These are phyloP conservation scores for Platanus orientalis DNA, from an alignment of 164 flowering plant species.

Conservation along the genomic window DNA sequence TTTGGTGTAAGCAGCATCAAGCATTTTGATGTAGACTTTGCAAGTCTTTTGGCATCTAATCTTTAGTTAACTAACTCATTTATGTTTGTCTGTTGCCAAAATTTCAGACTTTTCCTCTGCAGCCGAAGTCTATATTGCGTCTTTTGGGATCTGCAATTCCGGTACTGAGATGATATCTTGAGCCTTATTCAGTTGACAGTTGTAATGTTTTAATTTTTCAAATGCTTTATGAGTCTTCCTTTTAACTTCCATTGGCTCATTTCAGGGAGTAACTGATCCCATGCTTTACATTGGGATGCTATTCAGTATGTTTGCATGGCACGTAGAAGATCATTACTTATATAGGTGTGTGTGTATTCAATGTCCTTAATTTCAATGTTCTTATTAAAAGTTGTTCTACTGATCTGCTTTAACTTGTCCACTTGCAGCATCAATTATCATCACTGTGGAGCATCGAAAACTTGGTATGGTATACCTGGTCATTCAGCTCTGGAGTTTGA, in stretches of 20 bases:
- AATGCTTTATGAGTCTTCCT: not conserved
- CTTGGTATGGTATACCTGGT: conserved; percentile 99
- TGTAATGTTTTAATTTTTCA: not conserved
- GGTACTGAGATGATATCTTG: conserved; percentile 40
- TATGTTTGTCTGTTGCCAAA: conserved; percentile 10
- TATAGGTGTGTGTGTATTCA: conserved; percentile 54
- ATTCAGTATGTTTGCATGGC: conserved; percentile 99
- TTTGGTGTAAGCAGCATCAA: too few relatives aligned
- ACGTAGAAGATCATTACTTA: conserved; percentile 96
- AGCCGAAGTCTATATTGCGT: conserved; percentile 75
- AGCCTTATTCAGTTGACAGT: not conserved
- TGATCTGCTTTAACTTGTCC: not conserved
- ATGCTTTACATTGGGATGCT: conserved; percentile 99
- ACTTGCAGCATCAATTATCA: conserved; percentile 82
- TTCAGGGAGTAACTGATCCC: conserved; percentile 98
- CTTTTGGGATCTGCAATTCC: conserved; percentile 73
- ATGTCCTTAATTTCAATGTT: not conserved
- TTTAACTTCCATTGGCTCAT: conserved; percentile 16
- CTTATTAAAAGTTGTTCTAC: not conserved
- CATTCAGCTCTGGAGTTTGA: conserved; percentile 83
- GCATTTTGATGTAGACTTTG: too few relatives aligned
- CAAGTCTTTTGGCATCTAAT: not conserved
- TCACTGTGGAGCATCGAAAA: conserved; percentile 97
- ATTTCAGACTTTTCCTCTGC: conserved; percentile 71
- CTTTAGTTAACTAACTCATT: conserved; percentile 6